Evolutionary conservation across 306 rosid genomes (phyloP), one percentile per base, ranked within the genome.

Genomic region (Bauhinia variegata): DNA sequence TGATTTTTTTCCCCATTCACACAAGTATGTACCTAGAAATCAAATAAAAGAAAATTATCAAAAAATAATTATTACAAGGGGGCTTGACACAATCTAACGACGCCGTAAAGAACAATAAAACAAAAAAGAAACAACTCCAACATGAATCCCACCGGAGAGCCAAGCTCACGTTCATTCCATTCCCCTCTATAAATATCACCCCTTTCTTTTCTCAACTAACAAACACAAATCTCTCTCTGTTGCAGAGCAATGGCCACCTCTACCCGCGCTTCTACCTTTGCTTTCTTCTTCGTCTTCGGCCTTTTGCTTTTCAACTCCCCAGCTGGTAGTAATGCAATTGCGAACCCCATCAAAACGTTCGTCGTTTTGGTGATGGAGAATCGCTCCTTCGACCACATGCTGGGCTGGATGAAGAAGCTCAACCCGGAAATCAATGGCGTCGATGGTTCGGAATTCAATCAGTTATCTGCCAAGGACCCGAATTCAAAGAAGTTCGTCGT

Each of bases 331-430:
- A 12, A 68, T 2, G 74, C 77, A 37, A 43, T 39, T 0, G 12
- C 48, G n/a, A 84, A 67, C 41, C 98, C 96, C 7, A 87, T 92
- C 52, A 92, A 86, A 72, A 92, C 91, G 8, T 51, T 92, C 0
- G 96, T 92, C 30, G 85, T 92, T 30, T 11, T 92, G 14, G 96
- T 89, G 0, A 92, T 89, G 98, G 98, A 92, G 83, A 92, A 92
- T 19, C 84, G 98, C 2, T 92, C 96, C 38, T 92, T 92, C 72
- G 96, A 92, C 70, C 98, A 92, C 96, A 92, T 92, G 98, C 50
- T 92, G 2, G 96, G 98, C 0, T 92, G 98, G 98, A 92, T 92
- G 96, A 92, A 92, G 78, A 75, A 42, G 14, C 67, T 92, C 11
- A 89, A 87, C 76, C 87, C 96, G 1, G 58, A 65, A 46, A 92